These are phyloP conservation scores for Hemisphaericaspora nanyangensis DNA, from an alignment of 805 yeast species.

Conservation along the genomic window DNA sequence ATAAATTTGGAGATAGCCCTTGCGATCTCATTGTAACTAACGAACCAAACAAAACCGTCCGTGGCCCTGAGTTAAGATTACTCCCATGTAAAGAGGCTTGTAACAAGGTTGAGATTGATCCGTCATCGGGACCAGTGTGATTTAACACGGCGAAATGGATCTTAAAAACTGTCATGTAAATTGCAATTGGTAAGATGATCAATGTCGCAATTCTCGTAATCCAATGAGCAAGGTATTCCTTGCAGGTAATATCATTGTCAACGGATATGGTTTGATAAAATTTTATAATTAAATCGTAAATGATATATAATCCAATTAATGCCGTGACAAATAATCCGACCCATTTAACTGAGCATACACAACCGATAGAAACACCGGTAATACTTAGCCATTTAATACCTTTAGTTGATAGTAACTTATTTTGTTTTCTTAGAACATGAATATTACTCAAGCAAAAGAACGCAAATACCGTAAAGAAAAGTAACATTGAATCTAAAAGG, in stretches of 20 bases:
- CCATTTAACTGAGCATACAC: conserved; percentile 84
- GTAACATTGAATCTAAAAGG: conserved; percentile 83
- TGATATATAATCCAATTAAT: conserved; percentile 55
- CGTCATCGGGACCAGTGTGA: conserved; percentile 89
- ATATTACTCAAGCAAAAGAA: conserved; percentile 40
- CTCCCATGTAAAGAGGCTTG: conserved; percentile 80
- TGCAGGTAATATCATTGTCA: conserved; percentile 10
- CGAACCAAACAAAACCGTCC: conserved; percentile 62
- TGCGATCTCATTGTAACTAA: conserved; percentile 62
- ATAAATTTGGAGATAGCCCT: conserved; percentile 66
- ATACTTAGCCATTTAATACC: conserved; percentile 56
- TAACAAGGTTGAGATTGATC: conserved; percentile 82
- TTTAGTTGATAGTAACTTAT: conserved; percentile 31
- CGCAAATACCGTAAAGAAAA: conserved; percentile 70
- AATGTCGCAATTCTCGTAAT: conserved; percentile 56
- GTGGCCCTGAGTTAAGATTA: conserved; percentile 61
- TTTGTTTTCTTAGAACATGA: conserved; percentile 41
- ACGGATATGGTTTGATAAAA: conserved; percentile 29
- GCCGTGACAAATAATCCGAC: conserved; percentile 71
- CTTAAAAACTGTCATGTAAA: conserved; percentile 72
- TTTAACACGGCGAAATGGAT: conserved; percentile 73
- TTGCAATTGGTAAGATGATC: conserved; percentile 65
- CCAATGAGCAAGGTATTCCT: conserved; percentile 65
- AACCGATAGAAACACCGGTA: conserved; percentile 70
- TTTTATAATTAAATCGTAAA: conserved; percentile 49